A percentile compares a stretch with the other conserved stretches of the same genome.
These are phyloP conservation scores for Zea mays DNA, from an alignment of 176 grass and related monocot species.

Conservation along the genomic window Zm-B73-REFERENCE-NAM-5.0 NC_050096.1:23819001-23819500, in stretches of 20 bases:
- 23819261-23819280: not conserved
- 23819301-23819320: not conserved
- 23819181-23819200: not conserved
- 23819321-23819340: not conserved
- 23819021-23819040: conserved; percentile 2
- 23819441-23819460: conserved; percentile 97
- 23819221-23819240: not conserved
- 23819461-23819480: conserved; percentile 17
- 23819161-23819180: conserved; percentile 1
- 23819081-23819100: not conserved
- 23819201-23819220: not conserved
- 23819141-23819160: not conserved
- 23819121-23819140: not conserved
- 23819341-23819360: not conserved
- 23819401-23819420: conserved; percentile 94
- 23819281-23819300: not conserved
- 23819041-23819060: not conserved
- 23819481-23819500: not conserved
- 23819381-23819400: conserved; percentile 48
- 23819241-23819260: not conserved
- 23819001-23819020: conserved; percentile 91
- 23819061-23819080: not conserved
- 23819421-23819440: conserved; percentile 99
- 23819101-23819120: not conserved
- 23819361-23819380: not conserved